phyloP scores from a whole-genome alignment of 208 protist genomes.

The Leishmania turanica region DNA sequence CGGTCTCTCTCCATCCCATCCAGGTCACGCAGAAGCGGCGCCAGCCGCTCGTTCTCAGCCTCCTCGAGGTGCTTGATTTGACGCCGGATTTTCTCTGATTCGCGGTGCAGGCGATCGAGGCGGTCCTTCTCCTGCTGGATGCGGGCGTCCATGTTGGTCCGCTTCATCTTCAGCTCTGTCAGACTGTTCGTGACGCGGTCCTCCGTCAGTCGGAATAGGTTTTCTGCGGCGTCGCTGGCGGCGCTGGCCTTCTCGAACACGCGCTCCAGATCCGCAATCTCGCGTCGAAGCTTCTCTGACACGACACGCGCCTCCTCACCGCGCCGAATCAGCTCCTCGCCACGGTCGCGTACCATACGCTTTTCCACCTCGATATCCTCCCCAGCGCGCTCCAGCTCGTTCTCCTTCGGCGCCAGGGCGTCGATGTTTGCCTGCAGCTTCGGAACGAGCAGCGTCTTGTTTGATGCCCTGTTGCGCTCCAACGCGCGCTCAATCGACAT shows the following conservation, averaged over 20 bases:
- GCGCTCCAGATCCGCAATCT: constrained; percentile 78
- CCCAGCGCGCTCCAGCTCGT: constrained; percentile 75
- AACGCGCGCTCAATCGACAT: constrained; percentile 67
- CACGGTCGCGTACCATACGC: constrained; percentile 84
- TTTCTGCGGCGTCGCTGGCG: constrained; percentile 59
- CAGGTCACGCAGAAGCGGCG: constrained; percentile 61
- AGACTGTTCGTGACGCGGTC: constrained; percentile 66
- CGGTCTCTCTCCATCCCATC: constrained; percentile 57
- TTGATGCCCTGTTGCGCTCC: constrained; percentile 61
- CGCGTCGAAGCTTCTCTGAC: constrained; percentile 74
- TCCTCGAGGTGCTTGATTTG: constrained; percentile 84
- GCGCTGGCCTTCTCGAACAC: constrained; percentile 35
- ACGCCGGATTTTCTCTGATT: constrained; percentile 79
- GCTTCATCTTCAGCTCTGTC: constrained; percentile 59
- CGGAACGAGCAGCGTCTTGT: constrained; percentile 76
- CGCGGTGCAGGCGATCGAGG: constrained; percentile 60
- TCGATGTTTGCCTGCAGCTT: constrained; percentile 84
- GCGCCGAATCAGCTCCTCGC: constrained; percentile 80
- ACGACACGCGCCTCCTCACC: constrained; percentile 85
- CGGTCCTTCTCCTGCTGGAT: constrained; percentile 86
- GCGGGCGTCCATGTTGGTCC: constrained; percentile 67
- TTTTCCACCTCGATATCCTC: constrained; percentile 88
- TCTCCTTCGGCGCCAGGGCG: constrained; percentile 72
- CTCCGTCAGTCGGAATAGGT: constrained; percentile 54
- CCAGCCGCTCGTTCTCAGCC: constrained; percentile 60